Base-by-base conservation (phyloP, 106 monocot genomes). In the Narthecium ossifragum region DNA sequence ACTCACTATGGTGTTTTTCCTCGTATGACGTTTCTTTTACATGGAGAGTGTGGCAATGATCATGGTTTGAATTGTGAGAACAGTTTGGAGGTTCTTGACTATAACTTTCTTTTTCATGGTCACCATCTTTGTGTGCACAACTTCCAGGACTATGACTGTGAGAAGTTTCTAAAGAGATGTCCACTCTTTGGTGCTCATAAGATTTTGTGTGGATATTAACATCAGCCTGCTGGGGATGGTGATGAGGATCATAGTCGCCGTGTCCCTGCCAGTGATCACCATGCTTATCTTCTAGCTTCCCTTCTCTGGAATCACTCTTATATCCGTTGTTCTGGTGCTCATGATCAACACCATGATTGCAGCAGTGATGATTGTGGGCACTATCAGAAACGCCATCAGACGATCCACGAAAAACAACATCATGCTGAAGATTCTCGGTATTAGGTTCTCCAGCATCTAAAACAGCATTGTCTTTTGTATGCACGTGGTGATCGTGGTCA, bases 171-270 rank as follows among this genome's bases (percentile, higher is more conserved):
- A n/a, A 26, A 37, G 32, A 39, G 34, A 6, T 21, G 32, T 66
- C 41, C 5, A 34, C 31, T 12, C 34, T 15, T 38, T 67, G 41
- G 9, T 59, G 63, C 22, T 23, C 29, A 10, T 12, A 51, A 46
- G 38, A 24, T 38, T 61, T 26, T 25, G 56, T 52, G 69, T 65
- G 62, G 17, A n/a, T 47, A 5, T 50, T 8, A 33, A 5, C 20
- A 50, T 61, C 34, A 28, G 40, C 30, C 27, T 63, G 50, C 10
- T 38, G 53, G 45, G 40, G 30, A 23, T 51, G 48, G 36, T 65
- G 54, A 57, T 77, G 64, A 54, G 62, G n/a, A n/a, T n/a, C n/a
- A 2, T 57, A 32, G 47, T 70, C 57, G 15, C 68, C 53, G 23
- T 75, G 64, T 46, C 34, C 51, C 36, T 74, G 58, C 11, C 38